A percentile compares a stretch with the other conserved stretches of the same genome.
These are phyloP conservation scores for Calocera cornea DNA, from an alignment of 768 basidiomycete genomes.

Conservation along the genomic window DNA sequence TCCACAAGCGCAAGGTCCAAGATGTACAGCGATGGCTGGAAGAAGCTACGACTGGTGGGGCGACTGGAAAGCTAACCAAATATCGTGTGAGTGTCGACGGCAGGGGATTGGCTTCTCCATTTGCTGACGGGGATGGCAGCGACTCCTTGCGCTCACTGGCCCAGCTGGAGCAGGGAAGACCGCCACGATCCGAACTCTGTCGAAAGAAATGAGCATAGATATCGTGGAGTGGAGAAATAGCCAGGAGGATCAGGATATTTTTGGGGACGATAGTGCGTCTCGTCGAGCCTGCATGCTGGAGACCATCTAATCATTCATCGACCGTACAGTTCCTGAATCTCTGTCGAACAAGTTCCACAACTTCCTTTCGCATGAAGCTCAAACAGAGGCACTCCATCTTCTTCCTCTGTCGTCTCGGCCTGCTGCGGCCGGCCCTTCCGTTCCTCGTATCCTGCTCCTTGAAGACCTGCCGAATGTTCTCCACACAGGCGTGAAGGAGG, in stretches of 20 bases:
- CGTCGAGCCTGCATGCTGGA: too few relatives aligned
- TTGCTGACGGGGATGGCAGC: slow-evolving; percentile 29
- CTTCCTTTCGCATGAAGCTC: slow-evolving; percentile 48
- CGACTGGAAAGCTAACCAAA: slow-evolving; percentile 47
- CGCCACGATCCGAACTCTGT: slow-evolving; percentile 60
- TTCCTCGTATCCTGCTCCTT: slow-evolving; percentile 45
- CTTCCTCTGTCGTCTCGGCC: slow-evolving; percentile 37
- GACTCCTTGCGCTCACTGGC: slow-evolving; percentile 73
- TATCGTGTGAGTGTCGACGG: slow-evolving; percentile 55
- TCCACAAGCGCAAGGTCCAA: slow-evolving; percentile 66
- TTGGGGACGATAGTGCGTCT: slow-evolving; percentile 30
- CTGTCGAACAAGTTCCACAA: slow-evolving; percentile 50
- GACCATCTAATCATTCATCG: not conserved
- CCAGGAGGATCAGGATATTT: slow-evolving; percentile 36
- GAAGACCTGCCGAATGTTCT: slow-evolving; percentile 88
- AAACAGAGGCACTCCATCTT: slow-evolving; percentile 31
- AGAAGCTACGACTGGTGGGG: slow-evolving; percentile 59
- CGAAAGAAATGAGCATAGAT: slow-evolving; percentile 60
- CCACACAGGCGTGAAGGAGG: slow-evolving; percentile 49
- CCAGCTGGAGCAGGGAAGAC: slow-evolving; percentile 89
- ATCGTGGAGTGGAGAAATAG: slow-evolving; percentile 76
- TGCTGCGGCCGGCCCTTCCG: slow-evolving; percentile 9
- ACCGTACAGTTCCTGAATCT: slow-evolving; percentile 26
- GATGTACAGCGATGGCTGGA: slow-evolving; percentile 61
- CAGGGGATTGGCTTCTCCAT: not conserved